These are phyloP conservation scores for Pythium plurisporium DNA, from an alignment of 352 stramenopile genomes.

Conservation along the genomic window DNA sequence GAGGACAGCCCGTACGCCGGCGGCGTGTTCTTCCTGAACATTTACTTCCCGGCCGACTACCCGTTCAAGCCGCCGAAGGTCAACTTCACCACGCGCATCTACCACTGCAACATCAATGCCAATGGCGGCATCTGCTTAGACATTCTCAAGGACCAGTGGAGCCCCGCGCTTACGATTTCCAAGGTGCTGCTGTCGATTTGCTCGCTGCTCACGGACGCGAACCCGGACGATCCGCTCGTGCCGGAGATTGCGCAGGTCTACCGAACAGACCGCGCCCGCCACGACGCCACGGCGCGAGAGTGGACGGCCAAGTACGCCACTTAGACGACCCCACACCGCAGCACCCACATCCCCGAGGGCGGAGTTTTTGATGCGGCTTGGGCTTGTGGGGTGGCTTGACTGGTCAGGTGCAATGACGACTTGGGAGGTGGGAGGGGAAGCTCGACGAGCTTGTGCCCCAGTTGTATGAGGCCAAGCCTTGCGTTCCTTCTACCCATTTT, in stretches of 20 bases:
- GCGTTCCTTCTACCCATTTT: too few relatives aligned
- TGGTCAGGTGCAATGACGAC: neutral
- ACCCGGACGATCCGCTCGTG: slow-evolving; percentile 98
- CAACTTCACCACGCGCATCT: slow-evolving; percentile 99
- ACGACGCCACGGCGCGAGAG: slow-evolving; percentile 95
- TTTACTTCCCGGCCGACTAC: slow-evolving; percentile 99
- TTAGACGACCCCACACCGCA: slow-evolving; percentile 62
- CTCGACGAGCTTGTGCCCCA: too few relatives aligned
- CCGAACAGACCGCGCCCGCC: slow-evolving; percentile 90
- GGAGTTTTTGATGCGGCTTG: slow-evolving; percentile 9
- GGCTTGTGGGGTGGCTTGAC: neutral
- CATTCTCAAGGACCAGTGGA: slow-evolving; percentile 99
- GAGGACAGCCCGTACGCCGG: slow-evolving; percentile 98
- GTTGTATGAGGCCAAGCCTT: too few relatives aligned
- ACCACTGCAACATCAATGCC: slow-evolving; percentile 99
- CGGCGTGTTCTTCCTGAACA: slow-evolving; percentile 98
- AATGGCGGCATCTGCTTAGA: slow-evolving; percentile 99
- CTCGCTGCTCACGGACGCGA: slow-evolving; percentile 98
- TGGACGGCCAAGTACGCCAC: slow-evolving; percentile 99
- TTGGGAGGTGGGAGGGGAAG: neutral
- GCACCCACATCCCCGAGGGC: slow-evolving; percentile 1
- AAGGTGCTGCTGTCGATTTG: slow-evolving; percentile 99
- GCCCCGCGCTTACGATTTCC: slow-evolving; percentile 97
- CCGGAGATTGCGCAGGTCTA: slow-evolving; percentile 93
- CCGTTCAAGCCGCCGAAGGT: slow-evolving; percentile 99